These are phyloP conservation scores for Leishmania lainsoni DNA, from an alignment of 208 protist species.

Conservation along the genomic window DNA sequence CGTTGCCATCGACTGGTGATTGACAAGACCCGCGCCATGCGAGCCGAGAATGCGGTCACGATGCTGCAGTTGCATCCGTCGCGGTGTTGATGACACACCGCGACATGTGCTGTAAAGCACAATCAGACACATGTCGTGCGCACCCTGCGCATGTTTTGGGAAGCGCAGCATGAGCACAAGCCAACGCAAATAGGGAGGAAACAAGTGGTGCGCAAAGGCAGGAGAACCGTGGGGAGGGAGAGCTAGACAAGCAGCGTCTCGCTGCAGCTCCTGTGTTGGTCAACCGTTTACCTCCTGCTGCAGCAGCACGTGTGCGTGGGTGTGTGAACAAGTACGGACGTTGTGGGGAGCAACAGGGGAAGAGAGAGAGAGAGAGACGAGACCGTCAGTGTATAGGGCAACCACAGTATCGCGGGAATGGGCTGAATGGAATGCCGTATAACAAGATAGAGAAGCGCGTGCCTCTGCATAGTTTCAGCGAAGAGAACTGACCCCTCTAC, in stretches of 20 bases:
- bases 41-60: conserved; percentile 54
- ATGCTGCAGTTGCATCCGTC: conserved; percentile 47
- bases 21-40: conserved; percentile 71
- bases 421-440: not conserved
- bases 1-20: conserved; percentile 59
- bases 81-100: conserved; percentile 13
- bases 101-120: conserved; percentile 3
- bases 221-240: not conserved
- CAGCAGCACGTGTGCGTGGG: not conserved
- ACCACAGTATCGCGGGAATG: not conserved
- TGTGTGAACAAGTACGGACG: not conserved
- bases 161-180: conserved; percentile 9
- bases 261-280: not conserved
- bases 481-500: too few relatives aligned
- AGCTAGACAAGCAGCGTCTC: not conserved
- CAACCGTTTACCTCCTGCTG: not conserved
- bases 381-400: not conserved
- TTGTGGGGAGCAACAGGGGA: not conserved
- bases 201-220: not conserved
- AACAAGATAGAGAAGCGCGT: not conserved
- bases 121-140: not conserved
- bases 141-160: not conserved
- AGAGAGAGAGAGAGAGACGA: not conserved
- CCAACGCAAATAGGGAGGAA: too few relatives aligned
- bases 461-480: not conserved